A percentile compares a stretch with the other conserved stretches of the same genome.
Evolutionary conservation across 495 filamentous ascomycete genomes (phyloP).

Genomic region (Apodospora peruviana): DNA sequence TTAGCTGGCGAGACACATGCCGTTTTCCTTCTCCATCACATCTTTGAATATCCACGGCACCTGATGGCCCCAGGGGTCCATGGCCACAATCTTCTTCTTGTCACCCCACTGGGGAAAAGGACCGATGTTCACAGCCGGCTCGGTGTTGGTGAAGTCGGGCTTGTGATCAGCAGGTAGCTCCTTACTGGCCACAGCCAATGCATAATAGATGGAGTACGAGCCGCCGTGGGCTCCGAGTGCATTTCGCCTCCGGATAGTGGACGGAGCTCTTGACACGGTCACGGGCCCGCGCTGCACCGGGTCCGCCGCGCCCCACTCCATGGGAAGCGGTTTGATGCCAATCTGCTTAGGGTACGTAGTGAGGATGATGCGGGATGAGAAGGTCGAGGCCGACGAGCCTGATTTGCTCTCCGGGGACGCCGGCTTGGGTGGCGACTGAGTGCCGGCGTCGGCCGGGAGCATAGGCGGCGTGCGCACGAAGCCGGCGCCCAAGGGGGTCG

Average conservation of each 20-base stretch:
- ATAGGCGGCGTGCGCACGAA: conserved; percentile 18
- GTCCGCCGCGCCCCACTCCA: conserved; percentile 83
- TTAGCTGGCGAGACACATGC: conserved; percentile 23
- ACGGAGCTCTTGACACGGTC: conserved; percentile 73
- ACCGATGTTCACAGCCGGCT: conserved; percentile 82
- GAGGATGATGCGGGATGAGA: conserved; percentile 38
- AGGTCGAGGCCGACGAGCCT: no score
- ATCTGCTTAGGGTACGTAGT: conserved; percentile 94
- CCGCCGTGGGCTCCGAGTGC: conserved; percentile 82
- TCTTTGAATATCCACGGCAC: conserved; percentile 75
- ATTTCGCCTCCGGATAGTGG: conserved; percentile 80
- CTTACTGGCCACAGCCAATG: conserved; percentile 85
- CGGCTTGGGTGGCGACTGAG: conserved; percentile 14
- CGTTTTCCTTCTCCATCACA: conserved; percentile 58
- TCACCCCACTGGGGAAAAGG: conserved; percentile 87
- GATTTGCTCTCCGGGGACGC: conserved; percentile 16
- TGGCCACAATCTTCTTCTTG: conserved; percentile 91
- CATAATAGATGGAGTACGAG: conserved; percentile 96
- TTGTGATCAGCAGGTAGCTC: conserved; percentile 76
- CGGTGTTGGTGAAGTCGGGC: conserved; percentile 90
- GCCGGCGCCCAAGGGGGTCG: conserved; percentile 19
- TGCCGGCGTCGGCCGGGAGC: conserved; percentile 27
- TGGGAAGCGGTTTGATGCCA: conserved; percentile 81
- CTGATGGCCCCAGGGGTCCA: conserved; percentile 92
- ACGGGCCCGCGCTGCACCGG: conserved; percentile 75